These are phyloP conservation scores for Haplosporangium sp. DNA, from an alignment of 371 early-diverging fungal genomes.

Conservation along the genomic window DNA sequence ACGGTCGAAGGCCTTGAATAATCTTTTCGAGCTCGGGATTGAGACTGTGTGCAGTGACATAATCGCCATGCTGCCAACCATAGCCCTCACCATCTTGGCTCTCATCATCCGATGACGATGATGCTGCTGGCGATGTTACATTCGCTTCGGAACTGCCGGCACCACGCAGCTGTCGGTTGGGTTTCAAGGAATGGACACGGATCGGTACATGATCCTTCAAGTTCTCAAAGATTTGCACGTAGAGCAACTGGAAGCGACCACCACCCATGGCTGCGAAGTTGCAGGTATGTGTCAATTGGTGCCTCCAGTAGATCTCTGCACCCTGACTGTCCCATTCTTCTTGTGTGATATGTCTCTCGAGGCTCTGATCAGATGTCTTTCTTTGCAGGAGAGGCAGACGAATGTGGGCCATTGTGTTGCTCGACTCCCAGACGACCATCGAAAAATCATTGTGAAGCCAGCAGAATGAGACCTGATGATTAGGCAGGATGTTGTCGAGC, in stretches of 20 bases:
- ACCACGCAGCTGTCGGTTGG: slow-evolving; percentile 4
- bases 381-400: slow-evolving; percentile 40
- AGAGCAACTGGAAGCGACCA: slow-evolving; percentile 70
- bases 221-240: slow-evolving; percentile 56
- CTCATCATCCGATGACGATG: neutral
- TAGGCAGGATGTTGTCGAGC: slow-evolving; percentile 49
- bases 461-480: slow-evolving; percentile 51
- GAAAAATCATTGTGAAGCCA: slow-evolving; percentile 55
- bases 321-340: slow-evolving; percentile 53
- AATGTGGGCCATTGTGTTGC: slow-evolving; percentile 55
- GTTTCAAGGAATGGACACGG: slow-evolving; percentile 41
- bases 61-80: slow-evolving; percentile 43
- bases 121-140: neutral
- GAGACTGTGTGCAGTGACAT: slow-evolving; percentile 46
- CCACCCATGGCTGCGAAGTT: slow-evolving; percentile 66
- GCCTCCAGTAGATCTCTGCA: slow-evolving; percentile 52
- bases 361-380: neutral
- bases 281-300: slow-evolving; percentile 47
- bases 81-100: slow-evolving; percentile 6
- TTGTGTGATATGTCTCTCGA: slow-evolving; percentile 41
- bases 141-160: neutral
- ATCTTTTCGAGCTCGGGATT: slow-evolving; percentile 46
- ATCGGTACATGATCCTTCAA: slow-evolving; percentile 51
- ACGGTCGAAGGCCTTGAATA: slow-evolving; percentile 51
- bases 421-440: slow-evolving; percentile 53